Conservation (phyloP, 73 alveolate genomes). For the Breviolum minutum region DNA sequence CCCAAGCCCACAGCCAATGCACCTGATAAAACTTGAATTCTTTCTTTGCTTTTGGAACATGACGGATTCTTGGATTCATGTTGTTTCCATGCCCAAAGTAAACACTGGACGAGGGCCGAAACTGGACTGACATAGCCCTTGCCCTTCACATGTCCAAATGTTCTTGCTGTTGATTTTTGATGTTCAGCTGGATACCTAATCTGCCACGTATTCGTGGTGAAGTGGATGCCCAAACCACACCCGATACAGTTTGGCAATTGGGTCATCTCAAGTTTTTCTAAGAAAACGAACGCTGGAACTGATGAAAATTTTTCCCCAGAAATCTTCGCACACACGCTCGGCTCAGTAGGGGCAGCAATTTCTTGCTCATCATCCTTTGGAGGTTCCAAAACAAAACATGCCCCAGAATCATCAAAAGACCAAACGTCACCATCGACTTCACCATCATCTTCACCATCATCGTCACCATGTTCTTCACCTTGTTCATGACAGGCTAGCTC, state of each 20-base stretch:
- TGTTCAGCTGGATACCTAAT: slow-evolving; percentile 3
- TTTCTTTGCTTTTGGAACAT: not conserved
- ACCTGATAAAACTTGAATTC: not conserved
- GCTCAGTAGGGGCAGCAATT: not conserved
- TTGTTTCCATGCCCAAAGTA: not conserved
- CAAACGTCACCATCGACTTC: not conserved
- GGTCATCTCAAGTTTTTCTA: not conserved
- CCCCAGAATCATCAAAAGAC: slow-evolving; percentile 9
- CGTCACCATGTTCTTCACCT: not conserved
- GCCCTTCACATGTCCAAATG: slow-evolving; percentile 10
- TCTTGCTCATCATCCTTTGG: not conserved
- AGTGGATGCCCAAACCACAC: slow-evolving; percentile 7
- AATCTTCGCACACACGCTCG: not conserved
- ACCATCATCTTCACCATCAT: not conserved
- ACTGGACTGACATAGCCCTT: not conserved
- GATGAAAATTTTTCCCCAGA: not conserved
- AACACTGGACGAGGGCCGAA: not conserved
- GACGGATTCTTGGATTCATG: not conserved
- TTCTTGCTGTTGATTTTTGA: not conserved
- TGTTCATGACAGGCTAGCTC: no score
- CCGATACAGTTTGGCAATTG: not conserved
- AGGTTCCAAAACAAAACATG: not conserved
- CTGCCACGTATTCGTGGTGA: slow-evolving; percentile 11
- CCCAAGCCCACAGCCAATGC: not conserved
- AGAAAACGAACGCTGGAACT: not conserved